Evolutionary conservation across 345 rosid species (phyloP).

Genomic region (Murraya koenigii): DNA sequence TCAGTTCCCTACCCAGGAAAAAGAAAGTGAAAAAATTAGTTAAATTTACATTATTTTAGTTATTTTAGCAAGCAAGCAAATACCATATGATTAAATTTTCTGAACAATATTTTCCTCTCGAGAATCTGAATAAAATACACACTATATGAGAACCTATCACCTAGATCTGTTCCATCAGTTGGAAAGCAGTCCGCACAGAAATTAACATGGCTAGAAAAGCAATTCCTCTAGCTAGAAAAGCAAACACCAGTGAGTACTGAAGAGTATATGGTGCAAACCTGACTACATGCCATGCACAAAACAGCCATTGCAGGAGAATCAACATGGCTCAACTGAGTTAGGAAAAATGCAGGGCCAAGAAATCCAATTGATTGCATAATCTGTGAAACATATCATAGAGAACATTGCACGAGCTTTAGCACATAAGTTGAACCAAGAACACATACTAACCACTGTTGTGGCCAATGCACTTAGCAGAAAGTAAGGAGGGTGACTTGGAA

Average conservation of each 20-base stretch:
- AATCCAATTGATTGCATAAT: constrained; percentile 96
- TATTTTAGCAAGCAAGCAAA: not conserved
- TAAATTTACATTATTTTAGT: not conserved
- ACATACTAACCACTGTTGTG: not conserved
- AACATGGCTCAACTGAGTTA: constrained; percentile 89
- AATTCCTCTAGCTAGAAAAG: not conserved
- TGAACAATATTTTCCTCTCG: not conserved
- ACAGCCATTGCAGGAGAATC: constrained; percentile 88
- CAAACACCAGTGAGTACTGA: not conserved
- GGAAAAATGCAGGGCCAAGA: constrained; percentile 94
- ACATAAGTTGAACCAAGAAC: constrained; percentile 1
- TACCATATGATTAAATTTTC: not conserved
- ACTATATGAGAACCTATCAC: not conserved
- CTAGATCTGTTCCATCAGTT: not conserved
- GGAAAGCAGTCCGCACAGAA: not conserved
- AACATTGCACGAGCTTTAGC: constrained; percentile 2
- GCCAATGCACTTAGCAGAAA: not conserved
- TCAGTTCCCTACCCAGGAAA: constrained; percentile 59
- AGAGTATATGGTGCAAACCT: constrained; percentile 38
- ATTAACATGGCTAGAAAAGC: too few relatives aligned
- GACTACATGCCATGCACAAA: constrained; percentile 87
- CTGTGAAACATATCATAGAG: constrained; percentile 33
- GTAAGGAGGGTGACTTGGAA: not conserved
- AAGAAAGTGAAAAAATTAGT: not conserved
- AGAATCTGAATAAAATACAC: not conserved